Conservation (phyloP, 2,329 filamentous ascomycete genomes). For the Aspergillus sp. region DNA sequence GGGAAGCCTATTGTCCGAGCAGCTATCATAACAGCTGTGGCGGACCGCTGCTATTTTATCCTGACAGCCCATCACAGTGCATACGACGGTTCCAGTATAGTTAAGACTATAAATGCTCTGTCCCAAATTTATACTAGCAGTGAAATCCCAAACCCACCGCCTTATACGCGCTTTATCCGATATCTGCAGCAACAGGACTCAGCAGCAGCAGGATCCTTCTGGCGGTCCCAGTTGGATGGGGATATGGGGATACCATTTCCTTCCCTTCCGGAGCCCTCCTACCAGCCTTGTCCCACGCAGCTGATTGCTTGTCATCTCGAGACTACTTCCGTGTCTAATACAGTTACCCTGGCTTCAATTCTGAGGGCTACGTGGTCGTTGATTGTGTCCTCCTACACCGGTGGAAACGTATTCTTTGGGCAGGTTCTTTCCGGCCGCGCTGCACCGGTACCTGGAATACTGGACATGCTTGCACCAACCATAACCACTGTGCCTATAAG, state of each 20-base stretch:
- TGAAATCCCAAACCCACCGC: neutral
- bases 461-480: too few species aligned
- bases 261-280: neutral
- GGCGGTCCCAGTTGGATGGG: neutral
- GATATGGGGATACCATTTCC: neutral
- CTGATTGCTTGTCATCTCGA: too few species aligned
- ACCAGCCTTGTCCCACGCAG: neutral
- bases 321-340: too few species aligned
- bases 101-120: neutral
- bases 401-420: too few species aligned
- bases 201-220: neutral
- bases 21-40: neutral
- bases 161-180: neutral
- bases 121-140: neutral
- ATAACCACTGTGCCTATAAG: too few species aligned
- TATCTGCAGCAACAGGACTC: neutral
- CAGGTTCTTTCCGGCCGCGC: too few species aligned
- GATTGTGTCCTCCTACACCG: too few species aligned
- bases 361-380: too few species aligned
- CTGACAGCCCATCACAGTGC: neutral
- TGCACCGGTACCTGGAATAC: too few species aligned
- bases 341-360: too few species aligned
- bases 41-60: neutral
- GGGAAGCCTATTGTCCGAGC: neutral
- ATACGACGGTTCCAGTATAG: neutral